Base-by-base conservation (phyloP, 352 stramenopile genomes). In the Thraustotheca clavata region DNA sequence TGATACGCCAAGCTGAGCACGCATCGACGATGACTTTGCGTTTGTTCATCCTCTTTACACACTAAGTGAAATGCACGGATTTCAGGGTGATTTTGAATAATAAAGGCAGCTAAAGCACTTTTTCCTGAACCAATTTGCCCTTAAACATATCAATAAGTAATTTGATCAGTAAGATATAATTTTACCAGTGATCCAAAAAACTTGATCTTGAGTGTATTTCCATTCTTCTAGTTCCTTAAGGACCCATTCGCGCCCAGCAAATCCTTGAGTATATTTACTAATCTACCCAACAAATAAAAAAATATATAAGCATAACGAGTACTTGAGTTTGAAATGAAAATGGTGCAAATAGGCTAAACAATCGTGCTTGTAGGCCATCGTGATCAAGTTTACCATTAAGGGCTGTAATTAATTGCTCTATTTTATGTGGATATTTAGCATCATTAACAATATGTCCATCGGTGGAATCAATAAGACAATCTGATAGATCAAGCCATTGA, bases 401-500 rank as follows among this genome's bases (percentile, higher is more conserved):
- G 0, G 81, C 81, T 18, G 70, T 79, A 16, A 80, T 67, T 22
- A 90, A 73, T 38, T 88, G 81, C 2, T 77, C 71, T 6, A 71
- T 70, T 3, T 79, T 79, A 8, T 71, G 67, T 2, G 62, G 54
- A 55, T 88, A 90, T n/a, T 80, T 75, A 11, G 80, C 49, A 3
- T 49, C 67, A 62, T 90, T 90, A 26, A 90, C 68, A 5, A 62
- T 50, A 29, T 52, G 48, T 0, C 49, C 60, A 14, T 66, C 62
- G 7, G 66, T 57, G 49, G 67, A 61, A 67, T 90, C 85, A 39
- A 86, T 60, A 14, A 90, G 67, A 39, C 73, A 84, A 57, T 90
- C 79, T 6, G 76, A 79, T 67, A 90, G 75, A 50, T 90, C 81
- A 22, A 90, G 76, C 81, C 81, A 90, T 59, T 90, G 81, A 49